phyloP scores from a whole-genome alignment of 768 basidiomycete species.

The Macrolepiota fuliginosa region DNA sequence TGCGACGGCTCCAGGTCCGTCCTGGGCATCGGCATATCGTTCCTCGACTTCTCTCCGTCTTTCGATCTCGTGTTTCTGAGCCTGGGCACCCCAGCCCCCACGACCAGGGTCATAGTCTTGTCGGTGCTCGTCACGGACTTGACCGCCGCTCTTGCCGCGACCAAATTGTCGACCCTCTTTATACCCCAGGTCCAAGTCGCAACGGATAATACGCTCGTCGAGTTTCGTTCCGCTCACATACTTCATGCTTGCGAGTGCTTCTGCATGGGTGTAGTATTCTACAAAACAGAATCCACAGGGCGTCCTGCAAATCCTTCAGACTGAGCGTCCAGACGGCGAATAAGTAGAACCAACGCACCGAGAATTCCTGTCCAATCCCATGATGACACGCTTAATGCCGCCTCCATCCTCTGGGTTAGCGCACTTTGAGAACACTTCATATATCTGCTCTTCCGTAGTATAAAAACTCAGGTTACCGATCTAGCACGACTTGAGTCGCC shows the following conservation, averaged over 20 bases:
- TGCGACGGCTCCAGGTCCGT: conserved; percentile 78
- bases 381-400: conserved; percentile 91
- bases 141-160: conserved; percentile 94
- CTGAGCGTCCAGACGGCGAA: conserved; percentile 2
- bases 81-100: conserved; percentile 92
- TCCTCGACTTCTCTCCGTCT: conserved; percentile 82
- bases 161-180: conserved; percentile 97
- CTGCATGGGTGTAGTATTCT: conserved; percentile 92
- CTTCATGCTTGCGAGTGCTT: conserved; percentile 89
- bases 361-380: conserved; percentile 90
- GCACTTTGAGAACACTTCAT: conserved; percentile 90
- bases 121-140: conserved; percentile 94
- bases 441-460: conserved; percentile 96
- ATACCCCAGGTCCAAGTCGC: conserved; percentile 96
- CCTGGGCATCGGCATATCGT: conserved; percentile 78
- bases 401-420: conserved; percentile 83
- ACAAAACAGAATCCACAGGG: conserved; percentile 97
- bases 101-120: conserved; percentile 97
- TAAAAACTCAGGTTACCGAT: conserved; percentile 93
- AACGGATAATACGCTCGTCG: conserved; percentile 97
- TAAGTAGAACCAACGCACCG: conserved; percentile 43
- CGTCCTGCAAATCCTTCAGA: conserved; percentile 49
- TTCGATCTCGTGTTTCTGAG: conserved; percentile 70
- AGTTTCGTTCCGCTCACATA: conserved; percentile 98
- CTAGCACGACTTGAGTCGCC: conserved; percentile 33